Base-by-base conservation (phyloP, 495 filamentous ascomycete genomes). In the Tricharina praecox region DNA sequence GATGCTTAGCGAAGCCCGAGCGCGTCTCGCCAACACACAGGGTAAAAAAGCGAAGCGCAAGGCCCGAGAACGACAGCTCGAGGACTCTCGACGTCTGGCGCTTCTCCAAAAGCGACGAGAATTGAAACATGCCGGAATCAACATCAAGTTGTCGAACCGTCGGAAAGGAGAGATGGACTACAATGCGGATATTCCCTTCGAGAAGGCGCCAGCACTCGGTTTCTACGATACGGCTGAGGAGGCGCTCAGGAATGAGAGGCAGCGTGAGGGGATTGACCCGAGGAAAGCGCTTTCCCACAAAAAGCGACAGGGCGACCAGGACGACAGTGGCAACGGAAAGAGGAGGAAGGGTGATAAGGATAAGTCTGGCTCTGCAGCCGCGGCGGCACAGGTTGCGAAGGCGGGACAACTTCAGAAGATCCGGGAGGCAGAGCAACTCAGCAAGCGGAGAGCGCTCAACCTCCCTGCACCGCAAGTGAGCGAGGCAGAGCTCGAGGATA, bases 1-100 rank as follows among this genome's bases (percentile, higher is more conserved):
- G 62, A 96, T 96, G 90, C 67, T 97, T 55, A 94, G 86, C 63
- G 90, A 97, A 66, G 90, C 90, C 45, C 82, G 90, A 56, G 90
- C 90, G 48, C 81, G 90, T 66, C 68, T 97, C 47, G 90, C 92
- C 30, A 97, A 97, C 56, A 95, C 88, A 26, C 87, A 95, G 63
- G 90, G 90, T 62, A 96, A 97, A 67, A 97, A 97, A 70, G 92
- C 90, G 4, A 97, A 97, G 71, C 74, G 90, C 47, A 97, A 97
- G 69, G 92, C 90, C 39, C 74, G 90, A 54, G 90, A 97, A 63
- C 71, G 90, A 50, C 88, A 96, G 63, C 73, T 96, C 48, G 92
- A 96, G 61, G 92, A 96, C 64, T 93, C 85, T 2, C 73, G 88
- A 45, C 74, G 90, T 41, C 65, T 96, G 33, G 90, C 92, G 0